Percentiles rank a stretch among this genome's conserved stretches.
Conservation (phyloP, 352 stramenopile species). For the Pythium utonaiense region DNA sequence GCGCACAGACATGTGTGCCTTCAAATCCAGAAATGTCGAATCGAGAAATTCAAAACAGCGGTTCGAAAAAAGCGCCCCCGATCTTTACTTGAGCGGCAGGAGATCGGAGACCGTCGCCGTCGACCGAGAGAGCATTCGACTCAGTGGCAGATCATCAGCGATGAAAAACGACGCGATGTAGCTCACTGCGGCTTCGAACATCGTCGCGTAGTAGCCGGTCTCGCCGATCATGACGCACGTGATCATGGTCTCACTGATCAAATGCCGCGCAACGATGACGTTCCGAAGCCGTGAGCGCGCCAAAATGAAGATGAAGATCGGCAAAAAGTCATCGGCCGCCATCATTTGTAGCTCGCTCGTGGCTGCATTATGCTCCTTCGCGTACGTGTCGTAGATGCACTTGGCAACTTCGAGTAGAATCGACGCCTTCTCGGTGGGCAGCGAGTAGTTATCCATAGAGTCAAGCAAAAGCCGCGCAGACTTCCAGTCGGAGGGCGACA, state of each 20-base stretch:
- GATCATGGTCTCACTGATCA: slow-evolving; percentile 80
- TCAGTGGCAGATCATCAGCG: neutral
- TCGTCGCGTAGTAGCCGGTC: slow-evolving; percentile 79
- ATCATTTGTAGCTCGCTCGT: slow-evolving; percentile 30
- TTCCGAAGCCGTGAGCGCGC: slow-evolving; percentile 49
- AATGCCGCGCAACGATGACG: slow-evolving; percentile 50
- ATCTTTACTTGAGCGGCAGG: neutral
- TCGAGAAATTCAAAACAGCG: neutral
- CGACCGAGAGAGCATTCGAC: neutral
- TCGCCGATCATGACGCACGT: slow-evolving; percentile 71
- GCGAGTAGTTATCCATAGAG: slow-evolving; percentile 68
- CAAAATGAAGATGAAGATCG: slow-evolving; percentile 78
- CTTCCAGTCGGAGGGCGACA: slow-evolving; percentile 56
- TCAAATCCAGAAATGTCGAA: neutral
- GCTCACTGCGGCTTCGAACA: slow-evolving; percentile 68
- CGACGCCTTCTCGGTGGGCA: slow-evolving; percentile 62
- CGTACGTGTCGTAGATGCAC: slow-evolving; percentile 69
- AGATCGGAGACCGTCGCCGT: neutral
- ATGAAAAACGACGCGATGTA: slow-evolving; percentile 51
- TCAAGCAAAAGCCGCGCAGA: slow-evolving; percentile 43
- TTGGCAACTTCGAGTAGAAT: slow-evolving; percentile 64
- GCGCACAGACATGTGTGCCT: too few species aligned
- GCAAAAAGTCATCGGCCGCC: slow-evolving; percentile 73
- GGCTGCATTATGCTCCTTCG: slow-evolving; percentile 32
- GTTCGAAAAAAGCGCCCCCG: neutral